A percentile compares a stretch with the other conserved stretches of the same genome.
Conservation (phyloP, 2,329 filamentous ascomycete genomes). For the Didymella pinodella region DNA sequence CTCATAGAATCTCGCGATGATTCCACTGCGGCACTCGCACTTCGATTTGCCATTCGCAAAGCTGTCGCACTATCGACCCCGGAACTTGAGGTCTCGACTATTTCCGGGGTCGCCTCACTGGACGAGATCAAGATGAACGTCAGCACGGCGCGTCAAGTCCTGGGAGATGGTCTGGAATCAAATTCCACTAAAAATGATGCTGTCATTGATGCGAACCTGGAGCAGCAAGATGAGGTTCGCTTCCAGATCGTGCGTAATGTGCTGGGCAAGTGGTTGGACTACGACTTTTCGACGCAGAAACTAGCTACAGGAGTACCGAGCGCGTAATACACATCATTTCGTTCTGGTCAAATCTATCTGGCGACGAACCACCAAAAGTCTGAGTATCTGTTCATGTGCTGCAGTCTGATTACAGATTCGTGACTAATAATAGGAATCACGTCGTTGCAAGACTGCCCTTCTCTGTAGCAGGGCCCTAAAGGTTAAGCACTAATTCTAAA, state of each 20-base stretch:
- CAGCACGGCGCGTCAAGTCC: constrained; percentile 1
- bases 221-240: neutral
- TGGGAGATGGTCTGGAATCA: neutral
- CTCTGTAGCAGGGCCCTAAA: no score
- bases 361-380: neutral
- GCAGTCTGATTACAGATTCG: neutral
- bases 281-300: neutral
- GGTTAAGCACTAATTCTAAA: no score
- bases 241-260: neutral
- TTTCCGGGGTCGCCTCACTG: constrained; percentile 3
- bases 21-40: neutral
- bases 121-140: constrained; percentile 3
- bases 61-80: neutral
- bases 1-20: constrained; percentile 4
- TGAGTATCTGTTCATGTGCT: neutral
- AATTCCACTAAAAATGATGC: neutral
- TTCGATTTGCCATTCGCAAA: constrained; percentile 8
- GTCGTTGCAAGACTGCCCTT: no score
- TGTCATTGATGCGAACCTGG: neutral
- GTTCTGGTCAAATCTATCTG: neutral
- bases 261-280: constrained; percentile 5
- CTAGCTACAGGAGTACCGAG: neutral
- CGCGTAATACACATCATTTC: neutral
- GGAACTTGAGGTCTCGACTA: constrained; percentile 3
- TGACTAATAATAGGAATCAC: no score